Evolutionary conservation across 2,329 filamentous ascomycete genomes (phyloP).

Genomic region (Coleophoma eucalyptorum): DNA sequence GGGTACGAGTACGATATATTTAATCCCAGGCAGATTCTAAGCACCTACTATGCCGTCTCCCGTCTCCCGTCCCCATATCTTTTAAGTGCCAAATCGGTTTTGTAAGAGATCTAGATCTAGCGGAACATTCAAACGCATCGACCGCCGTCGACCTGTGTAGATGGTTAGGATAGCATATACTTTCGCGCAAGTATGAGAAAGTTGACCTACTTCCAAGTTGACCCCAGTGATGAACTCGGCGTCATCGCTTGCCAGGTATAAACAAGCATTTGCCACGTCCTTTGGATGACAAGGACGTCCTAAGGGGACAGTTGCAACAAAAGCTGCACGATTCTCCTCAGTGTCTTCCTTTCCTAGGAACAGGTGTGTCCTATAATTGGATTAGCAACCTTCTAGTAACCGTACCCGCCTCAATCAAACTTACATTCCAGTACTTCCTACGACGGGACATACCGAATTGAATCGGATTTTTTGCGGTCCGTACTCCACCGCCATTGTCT

Average conservation of each 20-base stretch:
- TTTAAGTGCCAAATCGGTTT: too few relatives aligned
- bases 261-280: conserved; percentile 65
- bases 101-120: too few relatives aligned
- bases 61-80: too few relatives aligned
- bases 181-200: too few relatives aligned
- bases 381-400: background rate
- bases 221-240: conserved; percentile 62
- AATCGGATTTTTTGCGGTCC: conserved; percentile 67
- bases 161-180: too few relatives aligned
- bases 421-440: conserved; percentile 57
- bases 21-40: background rate
- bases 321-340: conserved; percentile 47
- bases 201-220: background rate
- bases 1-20: background rate
- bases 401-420: background rate
- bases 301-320: conserved; percentile 46
- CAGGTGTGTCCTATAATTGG: background rate
- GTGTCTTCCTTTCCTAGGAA: conserved; percentile 59
- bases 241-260: conserved; percentile 66
- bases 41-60: too few relatives aligned
- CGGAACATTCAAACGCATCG: background rate
- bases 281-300: conserved; percentile 47
- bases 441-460: conserved; percentile 63
- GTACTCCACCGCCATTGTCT: conserved; percentile 66
- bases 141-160: too few relatives aligned